These are phyloP conservation scores for Biscogniauxia marginata DNA, from an alignment of 2,329 filamentous ascomycete genomes.

Conservation along the genomic window DNA sequence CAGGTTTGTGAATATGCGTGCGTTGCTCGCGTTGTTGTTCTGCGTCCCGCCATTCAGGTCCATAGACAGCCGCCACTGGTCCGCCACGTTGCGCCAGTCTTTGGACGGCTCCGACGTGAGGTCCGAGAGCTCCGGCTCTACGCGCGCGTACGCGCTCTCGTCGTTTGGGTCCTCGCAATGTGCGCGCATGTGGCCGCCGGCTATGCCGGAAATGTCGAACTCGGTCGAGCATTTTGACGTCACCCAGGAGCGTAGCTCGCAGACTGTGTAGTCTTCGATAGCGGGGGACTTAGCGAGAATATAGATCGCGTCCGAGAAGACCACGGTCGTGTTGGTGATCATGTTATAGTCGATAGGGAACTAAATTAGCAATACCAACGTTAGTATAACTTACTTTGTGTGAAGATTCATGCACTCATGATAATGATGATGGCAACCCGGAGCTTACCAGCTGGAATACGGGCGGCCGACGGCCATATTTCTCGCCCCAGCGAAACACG, in stretches of 20 bases:
- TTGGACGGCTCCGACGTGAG: constrained; percentile 32
- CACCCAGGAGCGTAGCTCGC: constrained; percentile 62
- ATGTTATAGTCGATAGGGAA: constrained; percentile 66
- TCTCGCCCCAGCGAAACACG: constrained; percentile 65
- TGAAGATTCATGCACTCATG: not conserved
- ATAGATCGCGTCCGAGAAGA: constrained; percentile 57
- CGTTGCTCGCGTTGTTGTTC: constrained; percentile 57
- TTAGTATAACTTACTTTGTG: constrained; percentile 3
- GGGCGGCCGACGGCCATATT: constrained; percentile 50
- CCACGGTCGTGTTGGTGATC: constrained; percentile 53
- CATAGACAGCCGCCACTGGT: constrained; percentile 54
- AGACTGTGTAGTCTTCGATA: constrained; percentile 60
- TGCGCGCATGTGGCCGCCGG: constrained; percentile 58
- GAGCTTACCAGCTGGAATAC: constrained; percentile 48
- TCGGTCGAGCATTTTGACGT: constrained; percentile 66
- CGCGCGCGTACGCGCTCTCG: constrained; percentile 52
- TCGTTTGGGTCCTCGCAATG: constrained; percentile 60
- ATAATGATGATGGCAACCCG: constrained; percentile 33
- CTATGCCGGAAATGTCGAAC: constrained; percentile 54
- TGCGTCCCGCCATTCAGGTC: constrained; percentile 55
- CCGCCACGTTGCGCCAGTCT: constrained; percentile 57
- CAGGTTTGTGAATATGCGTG: constrained; percentile 56
- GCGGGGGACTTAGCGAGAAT: constrained; percentile 53
- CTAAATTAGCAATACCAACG: constrained; percentile 26
- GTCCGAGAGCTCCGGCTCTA: constrained; percentile 28